Evolutionary conservation across 352 stramenopile species (phyloP), one percentile per base, ranked within the genome.

Genomic region (Phytopythium helicoides): DNA sequence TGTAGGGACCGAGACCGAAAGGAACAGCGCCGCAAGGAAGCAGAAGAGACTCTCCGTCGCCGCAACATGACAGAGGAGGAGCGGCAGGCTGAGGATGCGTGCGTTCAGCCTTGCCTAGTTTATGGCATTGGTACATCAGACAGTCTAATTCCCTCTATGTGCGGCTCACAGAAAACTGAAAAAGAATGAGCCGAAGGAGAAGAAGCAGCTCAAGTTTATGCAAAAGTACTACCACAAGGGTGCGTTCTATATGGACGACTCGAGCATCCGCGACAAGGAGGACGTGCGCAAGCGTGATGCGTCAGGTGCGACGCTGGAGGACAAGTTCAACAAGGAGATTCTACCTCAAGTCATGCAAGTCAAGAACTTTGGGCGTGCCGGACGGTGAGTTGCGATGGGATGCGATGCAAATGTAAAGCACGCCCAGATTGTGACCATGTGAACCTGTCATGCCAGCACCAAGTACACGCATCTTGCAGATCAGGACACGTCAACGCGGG

Each of bases 191-290:
- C 76, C 79, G 0, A 88, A 89, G 50, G 77, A 89, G 41, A 94
- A 94, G 62, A 68, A 64, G 38, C 97, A 97, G 66, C 86, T 87
- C 47, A 97, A 95, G 56, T 98, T 98, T 69, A 85, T 98, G 74
- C 97, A 99, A 60, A 97, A 98, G 52, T 99, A 99, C 64, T 98
- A 99, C 70, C 97, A 99, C 75, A 97, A 98, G 62, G 97, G 97
- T 37, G 95, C 93, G 0, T 99, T 98, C 54, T 99, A 98, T 64
- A 95, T 99, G 78, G 96, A 98, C 57, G 92, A 98, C 16, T 73
- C 92, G 36, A 98, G 94, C 50, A 71, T 97, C 21, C 62, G 77
- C 36, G 76, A 86, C 19, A 87, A 95, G 51, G 64, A 92, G 56
- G 95, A 98, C 63, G 89, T 98, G 21, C 91, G 95, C 25, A 85